These are phyloP conservation scores for Apiospora arundinis DNA, from an alignment of 2,329 filamentous ascomycete genomes.

Conservation along the genomic window DNA sequence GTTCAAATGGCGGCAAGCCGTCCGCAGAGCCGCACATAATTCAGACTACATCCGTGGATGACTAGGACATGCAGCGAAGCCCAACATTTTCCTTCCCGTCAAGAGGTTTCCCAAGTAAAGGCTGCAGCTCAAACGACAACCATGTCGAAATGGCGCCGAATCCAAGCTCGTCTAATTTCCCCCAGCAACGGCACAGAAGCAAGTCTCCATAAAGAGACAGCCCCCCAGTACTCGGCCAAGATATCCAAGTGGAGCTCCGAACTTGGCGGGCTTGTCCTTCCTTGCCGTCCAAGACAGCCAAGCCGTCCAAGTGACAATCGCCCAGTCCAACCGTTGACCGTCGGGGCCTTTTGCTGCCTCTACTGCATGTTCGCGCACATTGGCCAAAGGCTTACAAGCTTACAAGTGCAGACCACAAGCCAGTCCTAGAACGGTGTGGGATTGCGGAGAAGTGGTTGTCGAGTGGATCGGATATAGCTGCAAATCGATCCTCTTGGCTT, in stretches of 20 bases:
- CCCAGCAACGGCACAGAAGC: constrained; percentile 10
- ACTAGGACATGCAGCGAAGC: neutral
- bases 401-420: neutral
- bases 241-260: neutral
- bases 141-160: neutral
- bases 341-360: neutral
- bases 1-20: neutral
- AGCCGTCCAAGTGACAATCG: neutral
- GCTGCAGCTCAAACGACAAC: neutral
- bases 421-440: neutral
- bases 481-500: neutral
- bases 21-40: constrained; percentile 15
- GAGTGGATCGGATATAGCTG: constrained; percentile 6
- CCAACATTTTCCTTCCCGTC: neutral
- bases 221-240: neutral
- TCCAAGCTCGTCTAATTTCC: constrained; percentile 5
- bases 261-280: neutral
- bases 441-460: neutral
- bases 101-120: no score
- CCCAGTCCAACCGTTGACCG: neutral
- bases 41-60: neutral
- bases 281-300: neutral
- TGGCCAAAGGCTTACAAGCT: neutral
- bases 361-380: neutral
- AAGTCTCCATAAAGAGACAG: constrained; percentile 2